Evolutionary conservation across 2,329 filamentous ascomycete genomes (phyloP), one percentile per base, ranked within the genome.

Genomic region (Xylariaceae sp.): DNA sequence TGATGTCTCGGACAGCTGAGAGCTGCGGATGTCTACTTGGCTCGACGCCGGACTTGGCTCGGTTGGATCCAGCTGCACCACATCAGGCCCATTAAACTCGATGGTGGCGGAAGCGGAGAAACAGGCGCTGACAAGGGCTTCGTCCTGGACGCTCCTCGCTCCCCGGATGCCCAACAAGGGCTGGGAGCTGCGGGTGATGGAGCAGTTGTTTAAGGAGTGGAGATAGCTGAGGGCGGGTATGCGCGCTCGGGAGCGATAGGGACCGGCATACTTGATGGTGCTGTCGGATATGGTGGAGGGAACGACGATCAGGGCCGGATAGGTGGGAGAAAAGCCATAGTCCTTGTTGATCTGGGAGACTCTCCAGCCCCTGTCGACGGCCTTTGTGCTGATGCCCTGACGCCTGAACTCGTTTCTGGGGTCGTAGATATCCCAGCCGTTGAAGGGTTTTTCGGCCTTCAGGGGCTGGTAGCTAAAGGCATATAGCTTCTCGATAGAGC

Each of bases 121-220:
- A 50, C 96, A 97, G 5, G 94, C 90, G 18, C 89, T 87, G 17
- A 99, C 86, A 5, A 99, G 82, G 63, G 91, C 90, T 72, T 99
- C 94, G 66, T 99, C 94, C 69, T 99, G 94, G 31, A 96, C 89
- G 64, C 92, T 97, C 41, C 93, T 85, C 65, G 96, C 94, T 56
- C 89, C 84, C 45, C 88, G 84, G 19, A 97, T 82, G 13, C 94
- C 94, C 1, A 93, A 88, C 51, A 93, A 77, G 0, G 94, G 94
- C 68, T 99, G 94, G 3, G 93, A 96, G 66, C 91, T 96, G 66
- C 94, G 82, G 2, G 93, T 97, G 58, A 99, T 96, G 19, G 92
- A 94, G 70, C 94, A 97, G 68, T 96, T 96, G 69, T 97, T 99
- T 63, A 97, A 79, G 0, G 90, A 90, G 69, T 99, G 94, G n/a